Evolutionary conservation across 768 basidiomycete genomes (phyloP), one percentile per base, ranked within the genome.

Genomic region (Pleurotus pulmonarius): DNA sequence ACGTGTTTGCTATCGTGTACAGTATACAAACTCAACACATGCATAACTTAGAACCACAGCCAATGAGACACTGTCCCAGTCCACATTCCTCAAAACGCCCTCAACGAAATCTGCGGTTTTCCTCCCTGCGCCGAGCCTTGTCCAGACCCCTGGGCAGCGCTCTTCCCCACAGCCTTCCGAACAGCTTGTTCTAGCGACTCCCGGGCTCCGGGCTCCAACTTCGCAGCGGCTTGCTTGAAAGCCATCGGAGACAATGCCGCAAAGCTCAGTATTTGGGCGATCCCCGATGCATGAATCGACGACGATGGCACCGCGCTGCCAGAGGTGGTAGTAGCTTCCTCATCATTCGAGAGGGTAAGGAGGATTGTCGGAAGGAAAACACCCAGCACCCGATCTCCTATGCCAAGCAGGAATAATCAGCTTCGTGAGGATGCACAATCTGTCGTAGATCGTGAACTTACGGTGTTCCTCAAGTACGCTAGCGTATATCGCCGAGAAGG

Each of bases 201-300:
- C 45, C 85, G 74, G 5, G 77, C 77, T 0, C 76, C 68, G 5
- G 75, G 66, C 25, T 87, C 85, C 18, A 98, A 75, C 47, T 80
- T 83, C 7, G 74, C 78, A 2, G 90, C 87, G 1, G 89, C 92
- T 45, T 93, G 91, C 67, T 91, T 93, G 81, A 98, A 98, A 11
- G 88, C 81, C 3, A 73, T 66, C 0, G 95, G 89, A 3, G 86
- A 82, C 0, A 79, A 70, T 0, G 88, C 79, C 0, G 94, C 94
- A 56, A 91, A 86, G 1, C 76, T 70, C 25, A 98, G 70, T 1
- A 97, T 69, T 49, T 92, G 87, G 2, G 79, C 67, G 18, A 91
- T 77, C 2, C 85, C 83, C 57, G 85, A 81, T 0, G 77, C 63
- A 51, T 86, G 85, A 5, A 86, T 62, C 0, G 56, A 74, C 29